A percentile compares a stretch with the other conserved stretches of the same genome.
Conservation (phyloP, 75 land plant genomes). For the Adiantum capillusveneris region DNA sequence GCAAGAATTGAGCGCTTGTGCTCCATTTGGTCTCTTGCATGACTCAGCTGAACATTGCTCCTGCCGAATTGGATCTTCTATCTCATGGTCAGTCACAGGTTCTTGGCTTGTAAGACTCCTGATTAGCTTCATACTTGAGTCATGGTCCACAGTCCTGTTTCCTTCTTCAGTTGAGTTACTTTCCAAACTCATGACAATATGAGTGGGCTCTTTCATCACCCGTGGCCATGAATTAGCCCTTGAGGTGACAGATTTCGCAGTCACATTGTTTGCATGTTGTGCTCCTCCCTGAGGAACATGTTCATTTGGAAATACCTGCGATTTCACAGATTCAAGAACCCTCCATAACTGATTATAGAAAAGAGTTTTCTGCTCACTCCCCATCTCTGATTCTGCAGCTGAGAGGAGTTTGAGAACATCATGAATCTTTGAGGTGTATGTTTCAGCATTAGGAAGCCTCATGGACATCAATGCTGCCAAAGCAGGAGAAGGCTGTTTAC, state of each 20-base stretch:
- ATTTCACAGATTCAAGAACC: neutral
- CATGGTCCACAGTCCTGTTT: too few relatives aligned
- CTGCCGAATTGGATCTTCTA: too few relatives aligned
- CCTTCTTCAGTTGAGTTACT: too few relatives aligned
- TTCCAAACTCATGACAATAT: too few relatives aligned
- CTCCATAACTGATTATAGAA: conserved; percentile 2
- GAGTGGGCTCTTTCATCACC: neutral
- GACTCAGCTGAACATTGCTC: too few relatives aligned
- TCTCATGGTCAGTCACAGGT: too few relatives aligned
- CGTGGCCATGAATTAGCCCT: conserved; percentile 10
- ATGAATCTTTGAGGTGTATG: neutral
- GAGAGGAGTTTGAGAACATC: conserved; percentile 2
- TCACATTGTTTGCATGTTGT: neutral
- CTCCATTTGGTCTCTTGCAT: too few relatives aligned
- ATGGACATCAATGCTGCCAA: conserved; percentile 5
- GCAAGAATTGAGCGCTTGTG: too few relatives aligned
- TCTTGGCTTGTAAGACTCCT: too few relatives aligned
- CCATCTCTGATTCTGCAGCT: neutral
- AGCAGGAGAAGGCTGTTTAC: neutral
- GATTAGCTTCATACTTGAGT: too few relatives aligned
- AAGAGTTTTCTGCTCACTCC: neutral
- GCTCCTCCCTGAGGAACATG: neutral
- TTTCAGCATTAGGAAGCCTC: conserved; percentile 2
- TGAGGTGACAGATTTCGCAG: neutral
- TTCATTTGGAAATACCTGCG: neutral